Percentiles rank a stretch among this genome's conserved stretches.
Conservation (phyloP, 352 stramenopile genomes). For the Peronospora belbahrii region DNA sequence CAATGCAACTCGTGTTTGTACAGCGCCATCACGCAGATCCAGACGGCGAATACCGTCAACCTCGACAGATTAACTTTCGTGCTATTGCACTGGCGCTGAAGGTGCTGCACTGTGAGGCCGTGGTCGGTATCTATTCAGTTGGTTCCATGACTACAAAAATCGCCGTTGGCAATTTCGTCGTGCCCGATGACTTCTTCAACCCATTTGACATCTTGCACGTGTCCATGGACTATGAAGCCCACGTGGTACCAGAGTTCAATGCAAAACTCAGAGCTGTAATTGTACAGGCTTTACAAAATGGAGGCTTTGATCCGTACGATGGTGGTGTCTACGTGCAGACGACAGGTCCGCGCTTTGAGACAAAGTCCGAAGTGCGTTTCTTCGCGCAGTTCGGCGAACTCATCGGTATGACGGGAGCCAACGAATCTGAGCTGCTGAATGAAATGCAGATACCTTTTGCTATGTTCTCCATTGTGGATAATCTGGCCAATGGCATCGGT, state of each 20-base stretch:
- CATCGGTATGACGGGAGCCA: conserved; percentile 84
- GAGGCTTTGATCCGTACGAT: conserved; percentile 47
- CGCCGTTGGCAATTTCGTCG: conserved; percentile 35
- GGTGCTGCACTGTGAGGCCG: conserved; percentile 42
- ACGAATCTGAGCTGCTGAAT: conserved; percentile 82
- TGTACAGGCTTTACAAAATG: conserved; percentile 36
- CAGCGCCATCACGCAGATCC: conserved; percentile 79
- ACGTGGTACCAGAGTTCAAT: conserved; percentile 71
- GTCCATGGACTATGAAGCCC: conserved; percentile 72
- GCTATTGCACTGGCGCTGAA: conserved; percentile 70
- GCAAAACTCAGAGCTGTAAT: conserved; percentile 39
- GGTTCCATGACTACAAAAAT: conserved; percentile 63
- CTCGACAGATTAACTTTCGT: conserved; percentile 81
- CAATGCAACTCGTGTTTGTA: conserved; percentile 70
- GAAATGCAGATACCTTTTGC: conserved; percentile 75
- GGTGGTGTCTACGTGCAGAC: conserved; percentile 85
- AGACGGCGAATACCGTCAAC: conserved; percentile 71
- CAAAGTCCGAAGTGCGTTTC: conserved; percentile 86
- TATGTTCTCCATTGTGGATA: conserved; percentile 87
- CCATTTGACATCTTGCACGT: conserved; percentile 82
- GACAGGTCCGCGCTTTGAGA: conserved; percentile 82
- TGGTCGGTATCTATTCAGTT: conserved; percentile 84
- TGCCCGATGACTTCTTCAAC: conserved; percentile 87
- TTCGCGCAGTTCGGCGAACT: conserved; percentile 82
- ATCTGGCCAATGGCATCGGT: conserved; percentile 81